Conservation (phyloP, 352 stramenopile species). For the Pythium aquatile region DNA sequence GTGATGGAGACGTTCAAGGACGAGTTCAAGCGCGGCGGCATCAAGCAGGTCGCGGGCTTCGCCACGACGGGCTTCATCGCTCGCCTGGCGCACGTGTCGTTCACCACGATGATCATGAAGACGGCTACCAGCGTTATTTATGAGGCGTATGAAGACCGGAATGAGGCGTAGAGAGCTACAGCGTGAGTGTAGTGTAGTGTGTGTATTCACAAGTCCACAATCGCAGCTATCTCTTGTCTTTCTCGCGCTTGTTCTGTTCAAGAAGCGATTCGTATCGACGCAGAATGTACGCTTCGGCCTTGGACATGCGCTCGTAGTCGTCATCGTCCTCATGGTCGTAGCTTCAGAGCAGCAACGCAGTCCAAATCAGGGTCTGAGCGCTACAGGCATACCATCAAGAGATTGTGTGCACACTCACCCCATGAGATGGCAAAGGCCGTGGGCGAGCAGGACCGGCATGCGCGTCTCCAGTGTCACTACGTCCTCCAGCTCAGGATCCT, state of each 20-base stretch:
- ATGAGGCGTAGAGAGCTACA: constrained; percentile 10
- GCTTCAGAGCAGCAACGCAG: constrained; percentile 27
- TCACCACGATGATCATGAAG: constrained; percentile 93
- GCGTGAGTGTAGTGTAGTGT: background rate
- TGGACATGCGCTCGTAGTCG: constrained; percentile 77
- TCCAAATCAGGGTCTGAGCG: background rate
- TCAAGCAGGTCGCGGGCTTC: constrained; percentile 79
- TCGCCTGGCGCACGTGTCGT: constrained; percentile 69
- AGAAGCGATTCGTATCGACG: constrained; percentile 51
- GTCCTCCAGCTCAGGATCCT: constrained; percentile 52
- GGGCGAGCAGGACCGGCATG: constrained; percentile 70
- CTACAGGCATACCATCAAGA: background rate
- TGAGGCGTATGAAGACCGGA: constrained; percentile 60
- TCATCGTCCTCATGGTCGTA: constrained; percentile 80
- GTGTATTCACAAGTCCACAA: background rate
- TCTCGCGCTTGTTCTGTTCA: constrained; percentile 16
- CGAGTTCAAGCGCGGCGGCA: constrained; percentile 71
- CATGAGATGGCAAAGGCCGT: constrained; percentile 82
- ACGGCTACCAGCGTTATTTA: constrained; percentile 83
- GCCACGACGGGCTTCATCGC: constrained; percentile 80
- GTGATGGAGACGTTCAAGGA: constrained; percentile 70
- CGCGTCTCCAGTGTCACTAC: constrained; percentile 60
- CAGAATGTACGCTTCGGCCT: constrained; percentile 71
- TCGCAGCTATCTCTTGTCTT: background rate
- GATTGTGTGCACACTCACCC: constrained; percentile 38